Evolutionary conservation across 169 alveolate species (phyloP).

Genomic region (Cryptosporidium viatorum): DNA sequence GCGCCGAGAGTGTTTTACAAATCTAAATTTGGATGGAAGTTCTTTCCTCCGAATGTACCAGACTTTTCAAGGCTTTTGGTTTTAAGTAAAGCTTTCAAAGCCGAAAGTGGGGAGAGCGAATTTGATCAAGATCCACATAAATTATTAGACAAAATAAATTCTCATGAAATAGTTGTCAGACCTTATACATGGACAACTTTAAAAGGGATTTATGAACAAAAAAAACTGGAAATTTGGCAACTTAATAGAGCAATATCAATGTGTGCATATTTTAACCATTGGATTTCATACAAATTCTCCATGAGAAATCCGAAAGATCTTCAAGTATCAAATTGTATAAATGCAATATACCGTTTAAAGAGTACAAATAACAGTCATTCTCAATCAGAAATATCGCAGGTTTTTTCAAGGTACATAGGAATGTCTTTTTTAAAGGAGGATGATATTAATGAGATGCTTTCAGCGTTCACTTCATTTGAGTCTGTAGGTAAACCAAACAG

Average conservation of each 20-base stretch:
- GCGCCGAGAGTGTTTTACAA: constrained; percentile 73
- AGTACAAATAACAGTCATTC: constrained; percentile 1
- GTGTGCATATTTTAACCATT: constrained; percentile 71
- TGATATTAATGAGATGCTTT: constrained; percentile 50
- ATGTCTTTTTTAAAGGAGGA: constrained; percentile 13
- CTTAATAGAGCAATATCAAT: constrained; percentile 51
- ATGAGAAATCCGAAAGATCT: background rate
- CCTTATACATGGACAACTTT: constrained; percentile 48
- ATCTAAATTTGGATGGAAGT: constrained; percentile 56
- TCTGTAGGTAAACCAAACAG: constrained; percentile 20
- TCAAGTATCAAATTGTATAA: constrained; percentile 17
- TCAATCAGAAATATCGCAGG: constrained; percentile 39
- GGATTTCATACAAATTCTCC: constrained; percentile 46
- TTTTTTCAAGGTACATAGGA: constrained; percentile 28
- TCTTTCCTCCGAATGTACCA: constrained; percentile 58
- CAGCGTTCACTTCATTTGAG: constrained; percentile 65
- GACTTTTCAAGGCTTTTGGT: constrained; percentile 55
- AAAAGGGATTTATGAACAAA: background rate
- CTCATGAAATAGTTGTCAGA: background rate
- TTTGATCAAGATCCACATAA: background rate
- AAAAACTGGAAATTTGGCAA: constrained; percentile 61
- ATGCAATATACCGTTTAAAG: constrained; percentile 24
- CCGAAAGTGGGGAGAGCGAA: background rate
- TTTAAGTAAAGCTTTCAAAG: constrained; percentile 34
- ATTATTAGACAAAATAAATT: background rate